These are phyloP conservation scores for Stemphylium vesicarium DNA, from an alignment of 2,329 filamentous ascomycete species.

Conservation along the genomic window DNA sequence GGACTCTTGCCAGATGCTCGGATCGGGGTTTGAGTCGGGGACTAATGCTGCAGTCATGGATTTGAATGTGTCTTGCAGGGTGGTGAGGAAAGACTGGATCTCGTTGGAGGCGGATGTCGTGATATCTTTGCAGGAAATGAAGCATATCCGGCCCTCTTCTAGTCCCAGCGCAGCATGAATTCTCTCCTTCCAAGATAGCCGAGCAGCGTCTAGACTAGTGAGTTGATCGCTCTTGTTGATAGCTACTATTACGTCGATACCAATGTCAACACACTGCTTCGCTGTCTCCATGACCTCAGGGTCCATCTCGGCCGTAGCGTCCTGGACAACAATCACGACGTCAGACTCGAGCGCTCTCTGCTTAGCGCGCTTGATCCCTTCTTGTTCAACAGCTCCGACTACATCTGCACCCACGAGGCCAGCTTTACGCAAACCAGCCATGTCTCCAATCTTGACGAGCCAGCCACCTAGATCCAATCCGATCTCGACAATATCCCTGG, in stretches of 20 bases:
- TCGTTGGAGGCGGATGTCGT: slow-evolving; percentile 63
- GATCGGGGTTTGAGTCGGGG: slow-evolving; percentile 57
- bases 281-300: slow-evolving; percentile 63
- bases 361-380: slow-evolving; percentile 88
- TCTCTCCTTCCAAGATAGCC: slow-evolving; percentile 27
- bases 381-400: slow-evolving; percentile 80
- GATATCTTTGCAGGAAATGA: slow-evolving; percentile 76
- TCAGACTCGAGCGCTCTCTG: slow-evolving; percentile 83
- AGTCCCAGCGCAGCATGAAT: slow-evolving; percentile 32
- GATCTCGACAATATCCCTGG: slow-evolving; percentile 90
- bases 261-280: slow-evolving; percentile 55
- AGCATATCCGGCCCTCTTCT: slow-evolving; percentile 56
- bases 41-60: slow-evolving; percentile 67
- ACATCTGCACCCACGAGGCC: slow-evolving; percentile 34
- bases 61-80: slow-evolving; percentile 71
- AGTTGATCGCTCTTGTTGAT: slow-evolving; percentile 67
- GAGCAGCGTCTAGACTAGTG: slow-evolving; percentile 35
- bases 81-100: slow-evolving; percentile 71
- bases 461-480: slow-evolving; percentile 88
- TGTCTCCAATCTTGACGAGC: slow-evolving; percentile 93
- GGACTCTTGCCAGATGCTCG: slow-evolving; percentile 77
- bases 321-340: slow-evolving; percentile 75
- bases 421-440: slow-evolving; percentile 77
- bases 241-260: slow-evolving; percentile 63
- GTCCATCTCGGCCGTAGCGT: slow-evolving; percentile 73